Evolutionary conservation across 78 protist species (phyloP).

Genomic region (Dictyostelium firmibasis): DNA sequence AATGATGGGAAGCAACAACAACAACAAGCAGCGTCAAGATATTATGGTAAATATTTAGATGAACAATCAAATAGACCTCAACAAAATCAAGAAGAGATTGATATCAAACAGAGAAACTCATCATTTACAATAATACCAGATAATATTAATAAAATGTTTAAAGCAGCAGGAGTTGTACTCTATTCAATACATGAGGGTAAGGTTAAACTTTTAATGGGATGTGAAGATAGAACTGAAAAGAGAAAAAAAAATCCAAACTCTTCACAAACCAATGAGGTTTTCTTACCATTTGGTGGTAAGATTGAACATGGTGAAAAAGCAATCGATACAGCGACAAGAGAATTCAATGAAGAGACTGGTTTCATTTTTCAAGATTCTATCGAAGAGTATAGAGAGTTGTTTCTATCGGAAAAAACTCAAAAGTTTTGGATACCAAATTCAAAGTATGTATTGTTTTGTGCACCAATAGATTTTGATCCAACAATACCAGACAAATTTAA

Average conservation of each 20-base stretch:
- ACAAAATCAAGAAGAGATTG: not conserved
- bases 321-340: constrained; percentile 21
- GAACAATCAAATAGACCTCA: not conserved
- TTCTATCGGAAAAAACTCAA: not conserved
- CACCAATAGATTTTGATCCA: not conserved
- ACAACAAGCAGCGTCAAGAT: too few relatives aligned
- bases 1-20: too few relatives aligned
- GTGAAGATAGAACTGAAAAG: constrained; percentile 45
- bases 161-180: constrained; percentile 40
- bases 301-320: constrained; percentile 9
- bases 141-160: not conserved
- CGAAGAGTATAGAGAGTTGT: not conserved
- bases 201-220: constrained; percentile 30
- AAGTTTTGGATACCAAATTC: constrained; percentile 57
- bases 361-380: not conserved
- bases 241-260: not conserved
- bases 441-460: constrained; percentile 20
- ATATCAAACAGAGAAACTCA: not conserved
- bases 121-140: not conserved
- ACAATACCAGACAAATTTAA: not conserved
- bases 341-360: constrained; percentile 47
- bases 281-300: constrained; percentile 62
- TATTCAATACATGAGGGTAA: not conserved
- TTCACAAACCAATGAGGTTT: not conserved
- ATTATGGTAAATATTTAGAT: not conserved